Evolutionary conservation across 139 green algal species (phyloP).

Genomic region (Cymbomonas tetramitiformis): DNA sequence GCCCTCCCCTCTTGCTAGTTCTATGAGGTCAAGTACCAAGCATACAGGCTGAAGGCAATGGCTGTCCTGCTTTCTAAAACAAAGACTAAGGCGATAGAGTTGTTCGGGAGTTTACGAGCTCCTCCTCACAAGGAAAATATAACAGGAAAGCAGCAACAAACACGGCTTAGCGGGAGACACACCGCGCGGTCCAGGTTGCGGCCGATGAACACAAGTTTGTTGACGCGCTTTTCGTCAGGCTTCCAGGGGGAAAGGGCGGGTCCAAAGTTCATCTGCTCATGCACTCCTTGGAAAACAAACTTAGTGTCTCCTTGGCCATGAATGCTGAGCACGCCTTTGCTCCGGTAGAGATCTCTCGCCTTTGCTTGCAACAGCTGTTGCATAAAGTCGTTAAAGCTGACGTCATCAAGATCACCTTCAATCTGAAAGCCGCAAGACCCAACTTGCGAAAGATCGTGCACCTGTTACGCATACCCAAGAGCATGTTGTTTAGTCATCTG

Average conservation of each 20-base stretch:
- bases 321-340: constrained; percentile 58
- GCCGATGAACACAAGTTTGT: constrained; percentile 80
- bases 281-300: constrained; percentile 72
- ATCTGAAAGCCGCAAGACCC: constrained; percentile 45
- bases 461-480: neutral
- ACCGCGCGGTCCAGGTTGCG: constrained; percentile 69
- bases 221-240: constrained; percentile 42
- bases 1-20: too few relatives aligned
- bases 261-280: constrained; percentile 53
- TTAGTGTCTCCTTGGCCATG: constrained; percentile 49
- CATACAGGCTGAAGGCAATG: too few relatives aligned
- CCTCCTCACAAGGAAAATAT: too few relatives aligned
- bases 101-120: too few relatives aligned
- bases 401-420: constrained; percentile 35
- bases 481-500: constrained; percentile 20
- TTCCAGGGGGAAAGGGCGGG: constrained; percentile 38
- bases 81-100: too few relatives aligned
- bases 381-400: constrained; percentile 56
- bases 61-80: too few relatives aligned
- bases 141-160: too few relatives aligned
- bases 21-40: too few relatives aligned
- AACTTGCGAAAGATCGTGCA: constrained; percentile 31
- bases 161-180: too few relatives aligned
- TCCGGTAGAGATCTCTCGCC: constrained; percentile 60
- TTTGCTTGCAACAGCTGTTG: constrained; percentile 39